phyloP scores from a whole-genome alignment of 441 rosid genomes.

The Gossypium lobatum region DNA sequence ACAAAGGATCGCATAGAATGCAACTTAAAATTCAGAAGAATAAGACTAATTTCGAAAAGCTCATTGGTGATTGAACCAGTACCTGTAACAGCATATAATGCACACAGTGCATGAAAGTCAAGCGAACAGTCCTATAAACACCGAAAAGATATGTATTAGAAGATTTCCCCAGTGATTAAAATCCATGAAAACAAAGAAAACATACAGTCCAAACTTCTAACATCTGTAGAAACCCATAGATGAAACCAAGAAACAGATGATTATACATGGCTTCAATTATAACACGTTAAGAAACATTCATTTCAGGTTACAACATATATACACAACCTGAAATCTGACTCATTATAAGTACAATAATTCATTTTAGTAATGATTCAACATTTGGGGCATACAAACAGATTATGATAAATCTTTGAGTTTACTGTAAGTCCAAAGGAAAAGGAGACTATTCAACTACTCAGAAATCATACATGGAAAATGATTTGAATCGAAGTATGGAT shows the following conservation, averaged over 20 bases:
- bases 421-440: not conserved
- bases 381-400: not conserved
- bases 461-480: not conserved
- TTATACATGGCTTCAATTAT: not conserved
- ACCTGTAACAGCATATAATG: constrained; percentile 97
- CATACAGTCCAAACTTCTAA: not conserved
- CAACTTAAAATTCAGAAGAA: not conserved
- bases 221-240: not conserved
- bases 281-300: not conserved
- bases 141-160: constrained; percentile 17
- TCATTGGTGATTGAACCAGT: constrained; percentile 18
- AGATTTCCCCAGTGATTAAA: not conserved
- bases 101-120: constrained; percentile 76
- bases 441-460: not conserved
- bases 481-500: not conserved
- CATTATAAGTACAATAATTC: not conserved
- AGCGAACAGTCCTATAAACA: constrained; percentile 86
- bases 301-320: not conserved
- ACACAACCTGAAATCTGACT: not conserved
- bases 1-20: not conserved
- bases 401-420: not conserved
- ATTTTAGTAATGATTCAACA: not conserved
- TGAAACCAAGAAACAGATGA: not conserved
- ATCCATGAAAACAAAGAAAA: not conserved
- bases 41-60: not conserved